Conservation (phyloP, 306 rosid species). For the Parietaria judaica region DNA sequence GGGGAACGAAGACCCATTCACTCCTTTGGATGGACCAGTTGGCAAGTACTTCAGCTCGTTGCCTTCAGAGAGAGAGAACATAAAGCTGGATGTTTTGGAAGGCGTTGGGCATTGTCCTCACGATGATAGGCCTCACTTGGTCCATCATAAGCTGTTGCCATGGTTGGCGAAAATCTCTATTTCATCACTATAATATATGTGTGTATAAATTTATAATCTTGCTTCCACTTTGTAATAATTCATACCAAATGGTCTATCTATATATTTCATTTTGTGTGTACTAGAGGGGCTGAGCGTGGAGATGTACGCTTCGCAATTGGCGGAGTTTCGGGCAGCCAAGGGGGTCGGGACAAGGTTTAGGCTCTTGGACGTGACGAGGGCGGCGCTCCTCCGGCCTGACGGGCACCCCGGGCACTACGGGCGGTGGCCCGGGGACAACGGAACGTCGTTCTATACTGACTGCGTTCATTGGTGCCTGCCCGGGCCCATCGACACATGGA, state of each 20-base stretch:
- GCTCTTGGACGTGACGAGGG: slow-evolving; percentile 56
- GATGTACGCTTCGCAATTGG: slow-evolving; percentile 67
- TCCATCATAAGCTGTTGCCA: slow-evolving; percentile 70
- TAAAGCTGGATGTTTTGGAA: slow-evolving; percentile 47
- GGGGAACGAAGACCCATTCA: slow-evolving; percentile 87
- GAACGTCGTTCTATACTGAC: slow-evolving; percentile 66
- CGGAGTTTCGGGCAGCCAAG: slow-evolving; percentile 57
- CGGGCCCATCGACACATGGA: slow-evolving; percentile 9
- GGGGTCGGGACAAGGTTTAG: slow-evolving; percentile 51
- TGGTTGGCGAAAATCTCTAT: slow-evolving; percentile 65
- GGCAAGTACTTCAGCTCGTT: slow-evolving; percentile 67
- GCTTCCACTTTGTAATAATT: too few species aligned
- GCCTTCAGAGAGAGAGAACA: slow-evolving; percentile 44
- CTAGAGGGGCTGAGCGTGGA: slow-evolving; percentile 48
- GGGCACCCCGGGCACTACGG: slow-evolving; percentile 84
- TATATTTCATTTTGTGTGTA: too few species aligned
- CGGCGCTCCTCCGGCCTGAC: slow-evolving; percentile 66
- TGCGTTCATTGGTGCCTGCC: slow-evolving; percentile 59
- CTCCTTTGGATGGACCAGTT: slow-evolving; percentile 94
- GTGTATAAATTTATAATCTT: too few species aligned
- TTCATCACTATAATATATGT: slow-evolving; percentile 8
- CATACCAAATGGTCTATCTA: too few species aligned
- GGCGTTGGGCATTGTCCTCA: slow-evolving; percentile 98
- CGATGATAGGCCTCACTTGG: slow-evolving; percentile 75
- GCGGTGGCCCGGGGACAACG: slow-evolving; percentile 68